Evolutionary conservation across 106 monocot species (phyloP), one percentile per base, ranked within the genome.

Genomic region (Dactylorhiza incarnata): DNA sequence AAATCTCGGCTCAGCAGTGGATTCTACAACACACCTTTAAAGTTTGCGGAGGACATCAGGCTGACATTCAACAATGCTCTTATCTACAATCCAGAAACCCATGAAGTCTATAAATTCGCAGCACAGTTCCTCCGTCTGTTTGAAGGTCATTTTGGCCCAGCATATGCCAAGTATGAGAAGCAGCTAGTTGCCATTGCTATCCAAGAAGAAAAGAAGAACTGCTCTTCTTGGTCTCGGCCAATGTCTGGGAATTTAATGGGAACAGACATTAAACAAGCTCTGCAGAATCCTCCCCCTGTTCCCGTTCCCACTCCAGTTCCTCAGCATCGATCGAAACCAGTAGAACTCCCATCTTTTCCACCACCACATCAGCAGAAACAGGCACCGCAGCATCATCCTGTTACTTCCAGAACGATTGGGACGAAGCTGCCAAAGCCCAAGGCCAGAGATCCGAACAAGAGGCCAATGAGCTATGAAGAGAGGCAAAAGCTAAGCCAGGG

Each of bases 11-110:
- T 91, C n/a, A 67, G 73, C 23, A 82, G 79, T 56, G 82, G 84
- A 6, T 13, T 73, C 46, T 97, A 97, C 81, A 23, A 11, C 5
- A 78, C 76, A 1, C 91, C 93, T 0, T 13, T 63, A 29, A 86
- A 94, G 17, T 91, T 89, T 49, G 97, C 97, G 0, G 50, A 75
- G 3, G 97, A 97, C 48, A 74, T 97, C 5, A 73, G 91, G 45
- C 71, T 97, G 14, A 97, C 97, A 44, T 97, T 97, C 81, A 84
- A 85, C 49, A 97, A 97, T 61, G 97, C 97, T 45, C 84, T 97
- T 25, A 69, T 80, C 3, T 97, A 97, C 87, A 97, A 95, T 29
- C 92, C 90, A 0, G 46, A 73, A 14, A 86, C 86, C 7, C 90
- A 94, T 54, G 90, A 79, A 19, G 90, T 94, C 59, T 72, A 94